Base-by-base conservation (phyloP, 371 early-diverging fungal genomes). In the Mucor irregularis region DNA sequence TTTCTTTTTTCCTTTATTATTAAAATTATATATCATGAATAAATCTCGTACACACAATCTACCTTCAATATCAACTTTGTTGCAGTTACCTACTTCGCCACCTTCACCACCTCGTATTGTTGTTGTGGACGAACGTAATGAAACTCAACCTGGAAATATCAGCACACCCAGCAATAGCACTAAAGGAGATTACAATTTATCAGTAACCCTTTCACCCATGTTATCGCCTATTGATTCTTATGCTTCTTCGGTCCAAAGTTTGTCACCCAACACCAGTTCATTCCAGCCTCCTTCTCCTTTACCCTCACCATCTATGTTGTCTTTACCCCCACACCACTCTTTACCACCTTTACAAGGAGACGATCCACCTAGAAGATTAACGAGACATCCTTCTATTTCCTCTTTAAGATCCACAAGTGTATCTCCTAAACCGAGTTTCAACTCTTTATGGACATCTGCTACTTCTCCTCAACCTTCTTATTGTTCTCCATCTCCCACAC, bases 61-160 rank as follows among this genome's bases (percentile, higher is more conserved):
- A 45, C 71, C 76, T 21, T 66, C 71, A 1, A 64, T 76, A 38
- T 62, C 68, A 0, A 64, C 58, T 11, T 48, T 71, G 17, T 55
- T 71, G 10, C 65, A 53, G 31, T 49, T 49, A 17, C 43, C 57
- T 9, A 42, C 62, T 25, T 19, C 9, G 29, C 63, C 66, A 25
- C 52, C 66, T 16, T 25, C 28, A 17, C 63, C 69, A 17, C 55
- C 66, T 16, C 39, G 57, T 10, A 59, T 62, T 13, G 29, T 62
- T 3, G 30, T 58, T 16, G 45, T 47, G 8, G 50, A 50, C 14
- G 45, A 57, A 28, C 43, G 29, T 31, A n/a, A 6, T 49, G 3
- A 24, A 49, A 26, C 49, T 25, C 22, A n/a, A n/a, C n/a, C n/a
- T n/a, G n/a, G n/a, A n/a, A 47, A 49, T n/a, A n/a, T n/a, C n/a